Evolutionary conservation across 345 rosid genomes (phyloP), one percentile per base, ranked within the genome.

Genomic region (Citrus medica): DNA sequence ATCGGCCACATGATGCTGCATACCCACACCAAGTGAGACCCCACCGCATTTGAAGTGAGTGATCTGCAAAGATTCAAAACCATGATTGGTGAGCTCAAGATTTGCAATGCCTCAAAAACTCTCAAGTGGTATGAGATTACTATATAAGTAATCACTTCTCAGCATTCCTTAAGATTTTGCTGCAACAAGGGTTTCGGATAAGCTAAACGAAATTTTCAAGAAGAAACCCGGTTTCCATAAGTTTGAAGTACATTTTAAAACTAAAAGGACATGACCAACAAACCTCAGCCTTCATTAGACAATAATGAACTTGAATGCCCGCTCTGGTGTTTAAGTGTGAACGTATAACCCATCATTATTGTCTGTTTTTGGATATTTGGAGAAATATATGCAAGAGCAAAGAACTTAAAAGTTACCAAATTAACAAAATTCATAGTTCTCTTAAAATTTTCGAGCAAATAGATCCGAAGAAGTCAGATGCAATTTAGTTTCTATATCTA

Each of bases 1-100:
- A 81, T 95, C 99, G 2, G 99, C 99, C 1, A 72, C 94, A 78
- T 93, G 94, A 82, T 95, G 99, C 76, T 95, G 98, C 97, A 95
- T 93, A 24, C 99, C 99, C 46, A 93, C 99, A 0, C 99, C 99
- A 66, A 95, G 94, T n/a, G 99, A 93, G 53, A 82, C 94, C 78
- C 99, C 97, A 14, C 99, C 98, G 40, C 99, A 95, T 84, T 93
- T 95, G 82, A 95, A 92, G 81, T 82, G 82, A 28, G 99, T 95
- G 55, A 95, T 89, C 98, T 94, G 83, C 60, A 64, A 19, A 73
- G 5, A 40, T 69, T 24, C 37, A 69, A 77, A 62, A 76, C 38
- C 37, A 33, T 17, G 16, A 38, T 51, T 7, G 53, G 75, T 28
- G 42, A 72, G 46, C 55, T 73, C 59, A 40, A n/a, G 28, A 59